phyloP scores from a whole-genome alignment of 2,329 filamentous ascomycete genomes.

The Lecanicillium sp. region DNA sequence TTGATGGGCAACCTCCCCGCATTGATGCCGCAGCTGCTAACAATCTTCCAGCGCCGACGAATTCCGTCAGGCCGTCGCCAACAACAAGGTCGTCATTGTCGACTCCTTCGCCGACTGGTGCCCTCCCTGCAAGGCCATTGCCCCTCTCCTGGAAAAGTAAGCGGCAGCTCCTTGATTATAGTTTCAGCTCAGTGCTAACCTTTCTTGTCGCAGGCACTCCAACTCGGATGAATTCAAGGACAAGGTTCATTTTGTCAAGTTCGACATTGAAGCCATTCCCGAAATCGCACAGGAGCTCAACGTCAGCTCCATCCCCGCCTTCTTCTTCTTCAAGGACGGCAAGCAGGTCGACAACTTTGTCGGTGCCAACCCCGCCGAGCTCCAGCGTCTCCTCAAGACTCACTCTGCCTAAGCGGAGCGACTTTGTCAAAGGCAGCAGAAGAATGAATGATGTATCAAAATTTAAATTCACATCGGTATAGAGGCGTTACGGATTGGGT shows the following conservation, averaged over 20 bases:
- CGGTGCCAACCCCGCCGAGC: conserved; percentile 70
- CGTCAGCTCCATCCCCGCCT: conserved; percentile 90
- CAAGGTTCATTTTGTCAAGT: conserved; percentile 71
- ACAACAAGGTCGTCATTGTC: conserved; percentile 62
- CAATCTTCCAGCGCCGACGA: conserved; percentile 10
- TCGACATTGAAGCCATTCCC: conserved; percentile 80
- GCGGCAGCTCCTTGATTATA: too few relatives aligned
- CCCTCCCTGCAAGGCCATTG: conserved; percentile 88
- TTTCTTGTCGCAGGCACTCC: conserved; percentile 23
- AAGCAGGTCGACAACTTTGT: conserved; percentile 67
- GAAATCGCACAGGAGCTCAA: conserved; percentile 70
- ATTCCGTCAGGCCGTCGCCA: conserved; percentile 15
- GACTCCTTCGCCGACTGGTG: conserved; percentile 92
- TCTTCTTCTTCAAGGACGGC: conserved; percentile 76
- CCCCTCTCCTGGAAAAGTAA: conserved; percentile 55
- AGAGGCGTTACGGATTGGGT: conserved; percentile 7
- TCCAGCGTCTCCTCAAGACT: conserved; percentile 42
- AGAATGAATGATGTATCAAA: neutral
- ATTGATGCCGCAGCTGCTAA: neutral
- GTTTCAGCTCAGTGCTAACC: too few relatives aligned
- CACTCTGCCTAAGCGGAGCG: conserved; percentile 11
- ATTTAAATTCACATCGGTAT: neutral
- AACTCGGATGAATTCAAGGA: conserved; percentile 43
- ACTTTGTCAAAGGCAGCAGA: neutral
- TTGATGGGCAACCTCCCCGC: neutral